Conservation (phyloP, 441 rosid species). For the Raphanus hybrid region DNA sequence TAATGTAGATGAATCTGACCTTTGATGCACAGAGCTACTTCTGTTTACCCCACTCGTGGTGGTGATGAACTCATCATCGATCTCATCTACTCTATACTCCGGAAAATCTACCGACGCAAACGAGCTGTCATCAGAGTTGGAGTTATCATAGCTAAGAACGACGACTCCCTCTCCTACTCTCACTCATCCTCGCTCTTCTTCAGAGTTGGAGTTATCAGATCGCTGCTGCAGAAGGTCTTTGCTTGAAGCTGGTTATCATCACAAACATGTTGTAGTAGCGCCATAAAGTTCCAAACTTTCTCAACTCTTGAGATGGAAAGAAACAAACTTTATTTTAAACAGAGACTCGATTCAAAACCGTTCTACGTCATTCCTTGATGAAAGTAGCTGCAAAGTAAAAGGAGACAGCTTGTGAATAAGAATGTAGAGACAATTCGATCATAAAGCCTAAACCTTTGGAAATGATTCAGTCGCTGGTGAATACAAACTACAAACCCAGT, state of each 20-base stretch:
- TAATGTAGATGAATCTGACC: constrained; percentile 51
- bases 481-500: no score
- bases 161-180: constrained; percentile 78
- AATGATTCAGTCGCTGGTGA: background rate
- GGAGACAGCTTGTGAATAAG: background rate
- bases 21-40: constrained; percentile 69
- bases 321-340: constrained; percentile 10
- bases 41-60: constrained; percentile 57
- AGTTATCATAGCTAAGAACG: constrained; percentile 67
- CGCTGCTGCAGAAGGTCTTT: constrained; percentile 47
- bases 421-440: background rate
- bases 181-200: constrained; percentile 80
- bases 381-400: constrained; percentile 16
- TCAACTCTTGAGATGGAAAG: constrained; percentile 10
- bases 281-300: constrained; percentile 48
- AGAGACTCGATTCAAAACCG: background rate
- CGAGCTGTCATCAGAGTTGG: constrained; percentile 94
- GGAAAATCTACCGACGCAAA: constrained; percentile 79
- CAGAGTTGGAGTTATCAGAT: constrained; percentile 55
- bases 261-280: constrained; percentile 39
- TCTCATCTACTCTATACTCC: constrained; percentile 85
- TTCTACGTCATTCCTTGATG: constrained; percentile 10
- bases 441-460: background rate
- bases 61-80: constrained; percentile 72
- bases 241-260: constrained; percentile 40